Percentiles rank a stretch among this genome's conserved stretches.
These are phyloP conservation scores for Ustilago cynodontis DNA, from an alignment of 1,284 basidiomycete genomes.

Conservation along the genomic window DNA sequence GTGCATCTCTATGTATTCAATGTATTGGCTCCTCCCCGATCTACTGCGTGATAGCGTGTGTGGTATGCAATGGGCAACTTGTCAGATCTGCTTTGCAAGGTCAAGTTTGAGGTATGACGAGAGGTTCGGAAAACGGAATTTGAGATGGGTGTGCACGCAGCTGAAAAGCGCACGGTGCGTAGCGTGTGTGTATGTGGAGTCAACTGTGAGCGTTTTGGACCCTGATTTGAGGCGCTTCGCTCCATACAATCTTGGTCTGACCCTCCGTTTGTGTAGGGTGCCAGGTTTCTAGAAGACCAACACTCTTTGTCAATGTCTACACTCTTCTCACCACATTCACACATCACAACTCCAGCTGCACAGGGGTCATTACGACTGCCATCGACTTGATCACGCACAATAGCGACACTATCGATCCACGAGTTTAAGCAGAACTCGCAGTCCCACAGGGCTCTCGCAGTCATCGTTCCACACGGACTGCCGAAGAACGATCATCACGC, in stretches of 20 bases:
- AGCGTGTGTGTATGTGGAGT: neutral
- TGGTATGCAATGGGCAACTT: no score
- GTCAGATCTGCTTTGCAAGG: neutral
- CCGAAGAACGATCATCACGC: neutral
- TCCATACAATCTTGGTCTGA: no score
- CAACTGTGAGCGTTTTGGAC: slow-evolving; percentile 5
- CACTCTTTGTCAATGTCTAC: no score
- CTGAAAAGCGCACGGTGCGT: slow-evolving; percentile 13
- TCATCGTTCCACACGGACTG: neutral
- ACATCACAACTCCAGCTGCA: no score
- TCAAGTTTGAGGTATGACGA: neutral
- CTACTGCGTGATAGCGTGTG: no score
- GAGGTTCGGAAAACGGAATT: slow-evolving; percentile 8
- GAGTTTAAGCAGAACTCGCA: no score
- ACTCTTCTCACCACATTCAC: neutral
- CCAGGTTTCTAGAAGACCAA: no score
- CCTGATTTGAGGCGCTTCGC: slow-evolving; percentile 3
- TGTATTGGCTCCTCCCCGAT: no score
- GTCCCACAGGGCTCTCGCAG: neutral
- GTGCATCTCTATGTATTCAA: neutral
- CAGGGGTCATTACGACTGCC: no score
- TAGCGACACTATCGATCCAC: no score
- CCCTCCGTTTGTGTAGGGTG: no score
- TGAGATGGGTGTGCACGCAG: neutral
- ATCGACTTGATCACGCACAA: no score